Base-by-base conservation (phyloP, 2,329 filamentous ascomycete species). In the Hypoxylon sp. region DNA sequence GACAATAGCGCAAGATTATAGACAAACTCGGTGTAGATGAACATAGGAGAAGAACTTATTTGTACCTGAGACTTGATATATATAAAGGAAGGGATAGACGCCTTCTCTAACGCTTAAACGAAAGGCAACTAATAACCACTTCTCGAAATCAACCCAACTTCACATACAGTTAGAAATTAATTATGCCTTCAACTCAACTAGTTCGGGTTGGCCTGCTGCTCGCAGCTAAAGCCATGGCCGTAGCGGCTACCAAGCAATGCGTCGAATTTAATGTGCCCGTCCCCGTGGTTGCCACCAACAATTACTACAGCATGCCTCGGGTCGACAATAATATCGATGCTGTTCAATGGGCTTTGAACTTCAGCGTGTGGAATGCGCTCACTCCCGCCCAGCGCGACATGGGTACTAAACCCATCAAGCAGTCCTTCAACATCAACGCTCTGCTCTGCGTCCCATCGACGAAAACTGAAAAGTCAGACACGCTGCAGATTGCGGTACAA, bases 311-410 rank as follows among this genome's bases (percentile, higher is more conserved):
- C 42, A 62, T 71, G 35, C 74, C 73, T 42, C 65, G 65, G 13
- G 70, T 77, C 8, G 69, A 75, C 61, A 76, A 53, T 69, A 74
- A 71, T 53, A 72, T 73, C 37, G 71, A 77, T 10, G 75, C 72
- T n/a, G 66, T 71, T n/a, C 69, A 73, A 57, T 78, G 72, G 71
- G 56, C 66, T 15, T 60, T 69, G 37, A 64, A 71, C 60, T 47
- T 70, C 21, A 73, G 69, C 21, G 69, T 70, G 27, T 74, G 69
- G 69, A 52, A 57, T 21, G 53, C 61, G 35, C 56, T 54, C 47
- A 39, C 59, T 52, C 15, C 51, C n/a, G 24, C 29, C 11, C 3
- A 19, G 15, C 39, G 39, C 13, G 13, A n/a, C 7, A 19, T 7
- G 2, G 39, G 39, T 13, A 8, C 17, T 17, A 44, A 44, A 19